Evolutionary conservation across 352 stramenopile genomes (phyloP).

Genomic region (Phytopythium sindhum): DNA sequence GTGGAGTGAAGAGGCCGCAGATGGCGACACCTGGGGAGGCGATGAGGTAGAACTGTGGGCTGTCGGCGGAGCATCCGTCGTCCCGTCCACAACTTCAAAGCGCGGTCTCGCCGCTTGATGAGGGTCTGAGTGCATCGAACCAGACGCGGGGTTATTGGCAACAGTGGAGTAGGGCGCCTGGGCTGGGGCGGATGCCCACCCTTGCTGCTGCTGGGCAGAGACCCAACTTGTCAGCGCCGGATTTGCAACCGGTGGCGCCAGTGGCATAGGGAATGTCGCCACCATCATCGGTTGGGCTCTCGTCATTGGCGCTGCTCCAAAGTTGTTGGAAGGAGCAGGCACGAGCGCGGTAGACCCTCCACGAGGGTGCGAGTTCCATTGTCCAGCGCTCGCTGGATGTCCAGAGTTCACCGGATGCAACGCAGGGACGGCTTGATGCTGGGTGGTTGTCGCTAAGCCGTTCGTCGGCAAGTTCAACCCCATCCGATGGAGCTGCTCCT

Average conservation of each 20-base stretch:
- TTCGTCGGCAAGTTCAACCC: constrained; percentile 6
- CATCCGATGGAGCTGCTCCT: constrained; percentile 6
- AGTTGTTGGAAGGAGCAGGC: background rate
- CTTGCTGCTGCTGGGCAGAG: background rate
- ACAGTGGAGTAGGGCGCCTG: background rate
- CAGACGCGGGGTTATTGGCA: background rate
- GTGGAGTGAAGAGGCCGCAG: background rate
- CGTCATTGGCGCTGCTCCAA: background rate
- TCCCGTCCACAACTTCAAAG: background rate
- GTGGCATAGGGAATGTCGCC: background rate
- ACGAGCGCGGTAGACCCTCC: background rate
- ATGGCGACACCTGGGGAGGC: background rate
- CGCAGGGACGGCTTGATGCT: background rate
- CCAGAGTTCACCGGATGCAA: background rate
- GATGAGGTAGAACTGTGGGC: background rate
- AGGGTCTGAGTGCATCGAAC: background rate
- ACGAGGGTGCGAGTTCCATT: background rate
- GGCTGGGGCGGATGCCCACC: background rate
- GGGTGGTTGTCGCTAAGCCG: background rate
- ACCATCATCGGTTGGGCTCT: background rate
- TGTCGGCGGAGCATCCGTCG: background rate
- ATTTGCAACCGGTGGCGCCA: background rate
- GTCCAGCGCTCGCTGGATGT: background rate
- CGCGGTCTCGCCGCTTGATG: background rate
- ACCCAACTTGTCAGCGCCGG: background rate